These are phyloP conservation scores for Gelatoporia subvermispora DNA, from an alignment of 768 basidiomycete species.

Conservation along the genomic window DNA sequence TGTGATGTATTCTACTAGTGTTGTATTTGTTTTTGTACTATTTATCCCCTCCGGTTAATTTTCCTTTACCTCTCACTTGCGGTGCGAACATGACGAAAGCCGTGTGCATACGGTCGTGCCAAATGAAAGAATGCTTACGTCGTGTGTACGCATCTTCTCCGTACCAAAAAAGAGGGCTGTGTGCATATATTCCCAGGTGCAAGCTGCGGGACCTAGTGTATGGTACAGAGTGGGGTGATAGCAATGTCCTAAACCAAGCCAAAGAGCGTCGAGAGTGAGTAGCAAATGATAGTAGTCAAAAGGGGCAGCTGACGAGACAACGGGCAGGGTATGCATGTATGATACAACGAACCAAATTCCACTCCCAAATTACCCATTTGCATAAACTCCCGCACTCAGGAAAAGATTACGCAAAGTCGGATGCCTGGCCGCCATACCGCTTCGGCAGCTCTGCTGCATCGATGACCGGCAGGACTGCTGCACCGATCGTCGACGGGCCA, in stretches of 20 bases:
- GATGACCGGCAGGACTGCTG: constrained; percentile 56
- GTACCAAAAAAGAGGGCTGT: too few species aligned
- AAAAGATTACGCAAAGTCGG: constrained; percentile 33
- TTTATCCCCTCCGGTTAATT: constrained; percentile 18
- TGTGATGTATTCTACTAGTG: constrained; percentile 1
- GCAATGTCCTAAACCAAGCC: too few species aligned
- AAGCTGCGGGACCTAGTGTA: too few species aligned
- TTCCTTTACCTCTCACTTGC: constrained; percentile 3
- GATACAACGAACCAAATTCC: too few species aligned
- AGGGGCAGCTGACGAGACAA: neutral
- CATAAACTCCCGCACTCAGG: neutral
- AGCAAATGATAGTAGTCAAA: neutral
- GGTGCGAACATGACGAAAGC: neutral
- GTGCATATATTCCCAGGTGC: too few species aligned
- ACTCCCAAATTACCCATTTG: neutral
- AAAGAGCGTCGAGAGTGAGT: neutral
- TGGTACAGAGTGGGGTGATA: too few species aligned
- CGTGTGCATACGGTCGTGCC: too few species aligned
- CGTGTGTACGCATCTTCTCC: too few species aligned
- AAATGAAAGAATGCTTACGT: too few species aligned
- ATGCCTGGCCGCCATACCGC: constrained; percentile 65
- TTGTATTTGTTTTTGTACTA: constrained; percentile 14
- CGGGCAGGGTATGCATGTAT: too few species aligned
- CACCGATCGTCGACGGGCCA: constrained; percentile 52
- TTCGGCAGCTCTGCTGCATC: constrained; percentile 54